Conservation (phyloP, 176 grass and related monocot genomes). For the Dactylis glomerata region DNA sequence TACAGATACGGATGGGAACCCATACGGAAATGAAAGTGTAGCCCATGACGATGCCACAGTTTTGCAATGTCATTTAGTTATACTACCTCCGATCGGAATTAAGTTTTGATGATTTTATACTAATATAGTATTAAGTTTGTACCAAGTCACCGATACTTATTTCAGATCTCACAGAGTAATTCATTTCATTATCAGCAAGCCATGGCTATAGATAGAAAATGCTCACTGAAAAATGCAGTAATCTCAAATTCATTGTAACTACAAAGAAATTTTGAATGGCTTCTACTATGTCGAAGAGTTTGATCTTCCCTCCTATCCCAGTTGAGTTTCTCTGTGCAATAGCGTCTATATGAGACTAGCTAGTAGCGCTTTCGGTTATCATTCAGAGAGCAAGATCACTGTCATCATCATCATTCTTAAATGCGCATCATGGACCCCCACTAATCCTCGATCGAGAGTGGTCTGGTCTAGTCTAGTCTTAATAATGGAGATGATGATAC, state of each 20-base stretch:
- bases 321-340: not conserved
- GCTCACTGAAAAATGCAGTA: no score
- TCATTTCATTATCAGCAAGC: no score
- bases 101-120: no score
- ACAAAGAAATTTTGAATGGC: not conserved
- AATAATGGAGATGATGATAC: constrained; percentile 31
- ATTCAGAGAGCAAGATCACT: not conserved
- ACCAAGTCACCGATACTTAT: no score
- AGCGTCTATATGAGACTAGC: not conserved
- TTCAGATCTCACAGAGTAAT: no score
- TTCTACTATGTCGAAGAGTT: not conserved
- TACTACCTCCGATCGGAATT: no score
- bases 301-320: not conserved
- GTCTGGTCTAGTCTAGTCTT: not conserved
- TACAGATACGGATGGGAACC: not conserved
- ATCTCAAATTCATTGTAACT: not conserved
- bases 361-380: not conserved
- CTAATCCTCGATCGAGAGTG: constrained; percentile 22
- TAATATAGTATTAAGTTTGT: no score
- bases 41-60: no score
- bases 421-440: constrained; percentile 33
- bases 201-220: no score
- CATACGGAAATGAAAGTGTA: not conserved
- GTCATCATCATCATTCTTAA: constrained; percentile 10
- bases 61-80: no score